Evolutionary conservation across 495 filamentous ascomycete genomes (phyloP), one percentile per base, ranked within the genome.

Genomic region (Hypoxylon fuscum): DNA sequence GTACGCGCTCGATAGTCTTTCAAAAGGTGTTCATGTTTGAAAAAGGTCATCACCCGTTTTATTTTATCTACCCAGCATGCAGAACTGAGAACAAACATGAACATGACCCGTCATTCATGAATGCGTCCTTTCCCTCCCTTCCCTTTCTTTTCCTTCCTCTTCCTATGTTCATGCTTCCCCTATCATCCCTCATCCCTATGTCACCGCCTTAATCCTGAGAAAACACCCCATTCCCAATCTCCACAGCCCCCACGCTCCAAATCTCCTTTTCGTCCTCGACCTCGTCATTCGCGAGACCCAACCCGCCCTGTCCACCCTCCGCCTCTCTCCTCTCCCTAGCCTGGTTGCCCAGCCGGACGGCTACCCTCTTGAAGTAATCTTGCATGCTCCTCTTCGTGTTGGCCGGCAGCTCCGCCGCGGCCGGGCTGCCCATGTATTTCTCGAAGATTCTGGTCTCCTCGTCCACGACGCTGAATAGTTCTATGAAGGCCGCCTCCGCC

Each of bases 281-380:
- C 72, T 98, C 96, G 73, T 98, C 95, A 71, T 89, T 92, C 85
- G 86, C 64, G 97, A 72, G 1, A 91, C 93, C 93, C 37, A 97
- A 70, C 9, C 93, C 92, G 11, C 93, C 93, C 50, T 88, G 83
- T 5, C 93, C 95, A 45, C 92, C 93, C 72, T 96, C 91, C 6
- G 96, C 96, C 66, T 96, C 91, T 68, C 82, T 89, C 66, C 93
- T 82, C 73, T 98, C 95, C 59, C 91, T 82, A 0, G 92, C 91
- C 72, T 97, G 95, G 49, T 76, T 84, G 1, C 87, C 93, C 15
- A 98, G 75, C 65, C 93, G 83, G 53, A 96, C 73, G 11, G 90
- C 91, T 38, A 98, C 88, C 12, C 96, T 83, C 81, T 96, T 97
- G 78, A 98, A 98, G 77, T 98, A 98, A 68, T 98, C 95, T 40